Percentiles rank a stretch among this genome's conserved stretches.
phyloP scores from a whole-genome alignment of 805 yeast genomes.

The Ogataea henricii region DNA sequence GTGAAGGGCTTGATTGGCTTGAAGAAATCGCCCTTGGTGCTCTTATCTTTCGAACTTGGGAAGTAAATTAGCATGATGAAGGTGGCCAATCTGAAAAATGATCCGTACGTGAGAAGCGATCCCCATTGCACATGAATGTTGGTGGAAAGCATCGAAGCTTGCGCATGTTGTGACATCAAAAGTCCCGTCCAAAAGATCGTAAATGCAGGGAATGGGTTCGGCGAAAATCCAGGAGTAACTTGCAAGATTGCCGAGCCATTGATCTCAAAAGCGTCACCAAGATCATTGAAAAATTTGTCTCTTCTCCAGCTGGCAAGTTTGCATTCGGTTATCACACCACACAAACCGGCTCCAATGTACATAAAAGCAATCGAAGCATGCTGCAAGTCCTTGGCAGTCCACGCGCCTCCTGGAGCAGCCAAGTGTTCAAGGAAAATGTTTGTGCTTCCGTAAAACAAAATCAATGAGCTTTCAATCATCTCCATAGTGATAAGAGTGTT shows the following conservation, averaged over 20 bases:
- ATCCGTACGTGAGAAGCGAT: constrained; percentile 73
- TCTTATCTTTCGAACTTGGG: constrained; percentile 35
- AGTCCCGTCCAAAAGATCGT: constrained; percentile 96
- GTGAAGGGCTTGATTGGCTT: constrained; percentile 78
- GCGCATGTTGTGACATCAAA: constrained; percentile 92
- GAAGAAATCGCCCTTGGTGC: constrained; percentile 19
- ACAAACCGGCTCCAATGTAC: constrained; percentile 88
- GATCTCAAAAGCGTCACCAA: constrained; percentile 20
- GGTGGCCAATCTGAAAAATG: constrained; percentile 71
- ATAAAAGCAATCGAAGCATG: constrained; percentile 90
- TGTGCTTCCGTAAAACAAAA: constrained; percentile 85
- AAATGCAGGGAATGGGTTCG: constrained; percentile 92
- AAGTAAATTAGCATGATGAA: constrained; percentile 53
- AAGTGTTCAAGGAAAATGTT: constrained; percentile 91
- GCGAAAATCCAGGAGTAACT: constrained; percentile 73
- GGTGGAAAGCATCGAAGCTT: constrained; percentile 77
- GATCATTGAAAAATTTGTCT: constrained; percentile 26
- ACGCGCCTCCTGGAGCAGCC: constrained; percentile 72
- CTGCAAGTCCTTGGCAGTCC: constrained; percentile 90
- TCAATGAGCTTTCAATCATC: constrained; percentile 73
- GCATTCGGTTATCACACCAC: constrained; percentile 84
- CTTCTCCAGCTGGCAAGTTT: constrained; percentile 62
- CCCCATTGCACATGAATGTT: constrained; percentile 94
- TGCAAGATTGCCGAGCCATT: constrained; percentile 21
- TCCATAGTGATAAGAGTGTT: constrained; percentile 71